Conservation (phyloP, 768 basidiomycete genomes). For the Calocybe indica region DNA sequence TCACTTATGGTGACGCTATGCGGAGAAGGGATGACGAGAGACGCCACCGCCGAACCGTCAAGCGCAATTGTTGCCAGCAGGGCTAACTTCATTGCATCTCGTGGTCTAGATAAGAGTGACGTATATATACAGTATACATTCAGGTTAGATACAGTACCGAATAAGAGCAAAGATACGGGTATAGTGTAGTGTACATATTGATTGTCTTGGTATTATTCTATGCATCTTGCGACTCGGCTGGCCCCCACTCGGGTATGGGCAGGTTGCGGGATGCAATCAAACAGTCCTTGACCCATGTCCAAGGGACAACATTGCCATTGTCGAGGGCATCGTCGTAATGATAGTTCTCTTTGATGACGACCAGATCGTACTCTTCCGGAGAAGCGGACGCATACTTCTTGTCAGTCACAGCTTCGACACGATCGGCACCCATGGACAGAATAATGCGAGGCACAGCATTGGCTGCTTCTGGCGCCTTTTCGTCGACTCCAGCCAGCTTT, state of each 20-base stretch:
- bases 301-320: conserved; percentile 36
- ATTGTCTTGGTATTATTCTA: background rate
- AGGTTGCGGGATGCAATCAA: conserved; percentile 56
- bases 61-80: too few species aligned
- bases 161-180: too few species aligned
- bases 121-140: too few species aligned
- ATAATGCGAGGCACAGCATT: conserved; percentile 59
- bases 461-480: conserved; percentile 32
- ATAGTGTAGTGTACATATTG: too few species aligned
- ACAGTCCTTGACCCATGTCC: conserved; percentile 76
- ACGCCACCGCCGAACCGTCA: too few species aligned
- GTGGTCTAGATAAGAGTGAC: too few species aligned
- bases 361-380: conserved; percentile 44
- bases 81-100: too few species aligned
- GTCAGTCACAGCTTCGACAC: conserved; percentile 62
- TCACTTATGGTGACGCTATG: too few species aligned
- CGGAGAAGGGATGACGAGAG: too few species aligned
- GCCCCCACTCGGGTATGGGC: conserved; percentile 25
- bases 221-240: conserved; percentile 11
- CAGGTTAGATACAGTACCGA: too few species aligned
- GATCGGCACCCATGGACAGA: conserved; percentile 69
- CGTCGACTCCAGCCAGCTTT: conserved; percentile 20
- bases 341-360: conserved; percentile 51
- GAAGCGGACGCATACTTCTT: conserved; percentile 31
- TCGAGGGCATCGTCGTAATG: conserved; percentile 21